phyloP scores from a whole-genome alignment of 192 early-diverging fungal genomes.

The Cladochytrium replicatum region DNA sequence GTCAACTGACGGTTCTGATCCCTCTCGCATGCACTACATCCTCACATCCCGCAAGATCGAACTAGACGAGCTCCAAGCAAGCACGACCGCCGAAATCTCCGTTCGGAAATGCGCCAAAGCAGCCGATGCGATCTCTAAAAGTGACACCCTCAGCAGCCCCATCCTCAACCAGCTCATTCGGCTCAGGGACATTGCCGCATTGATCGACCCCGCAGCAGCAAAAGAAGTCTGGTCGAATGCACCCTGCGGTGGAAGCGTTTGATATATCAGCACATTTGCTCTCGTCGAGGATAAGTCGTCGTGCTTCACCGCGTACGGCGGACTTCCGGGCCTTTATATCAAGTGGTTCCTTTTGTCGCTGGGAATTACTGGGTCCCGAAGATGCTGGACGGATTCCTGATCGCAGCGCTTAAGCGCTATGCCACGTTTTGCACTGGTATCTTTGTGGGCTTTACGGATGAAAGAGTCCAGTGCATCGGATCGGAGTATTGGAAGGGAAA shows the following conservation, averaged over 20 bases:
- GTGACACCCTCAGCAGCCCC: constrained; percentile 2
- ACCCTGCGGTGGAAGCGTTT: not conserved
- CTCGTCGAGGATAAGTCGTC: constrained; percentile 91
- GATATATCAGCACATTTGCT: constrained; percentile 19
- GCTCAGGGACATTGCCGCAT: not conserved
- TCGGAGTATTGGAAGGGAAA: no score
- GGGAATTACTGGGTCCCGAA: constrained; percentile 72
- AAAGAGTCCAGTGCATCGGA: no score
- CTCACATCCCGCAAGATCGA: constrained; percentile 64
- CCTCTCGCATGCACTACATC: no score
- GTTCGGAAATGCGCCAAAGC: constrained; percentile 71
- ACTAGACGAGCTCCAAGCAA: constrained; percentile 83
- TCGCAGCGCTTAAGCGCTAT: constrained; percentile 72
- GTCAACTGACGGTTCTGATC: constrained; percentile 34
- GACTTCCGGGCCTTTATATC: constrained; percentile 85
- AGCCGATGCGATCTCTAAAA: no score
- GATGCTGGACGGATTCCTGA: constrained; percentile 82
- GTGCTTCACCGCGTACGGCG: constrained; percentile 84
- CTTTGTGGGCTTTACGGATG: no score
- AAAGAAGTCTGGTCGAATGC: not conserved
- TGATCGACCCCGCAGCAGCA: not conserved
- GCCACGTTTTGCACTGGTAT: no score
- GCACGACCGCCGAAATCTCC: constrained; percentile 67
- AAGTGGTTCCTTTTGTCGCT: constrained; percentile 90
- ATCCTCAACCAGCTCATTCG: constrained; percentile 19